Conservation (phyloP, 352 stramenopile species). For the Phytopythium helicoides region DNA sequence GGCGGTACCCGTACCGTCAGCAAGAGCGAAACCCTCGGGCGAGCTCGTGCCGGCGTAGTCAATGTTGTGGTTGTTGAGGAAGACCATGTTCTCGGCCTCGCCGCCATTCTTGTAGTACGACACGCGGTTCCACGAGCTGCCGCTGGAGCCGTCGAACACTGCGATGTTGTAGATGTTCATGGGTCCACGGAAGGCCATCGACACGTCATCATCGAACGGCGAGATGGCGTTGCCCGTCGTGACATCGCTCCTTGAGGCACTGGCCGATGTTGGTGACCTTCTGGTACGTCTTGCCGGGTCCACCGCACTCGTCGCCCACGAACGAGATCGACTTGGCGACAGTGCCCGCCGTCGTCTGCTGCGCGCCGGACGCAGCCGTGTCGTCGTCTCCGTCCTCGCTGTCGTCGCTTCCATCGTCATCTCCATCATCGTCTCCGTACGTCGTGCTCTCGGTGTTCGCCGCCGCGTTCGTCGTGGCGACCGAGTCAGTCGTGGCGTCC, state of each 20-base stretch:
- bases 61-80: conserved; percentile 84
- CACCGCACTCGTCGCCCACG: conserved; percentile 46
- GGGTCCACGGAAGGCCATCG: conserved; percentile 60
- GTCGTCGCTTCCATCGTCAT: not conserved
- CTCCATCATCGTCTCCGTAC: conserved; percentile 13
- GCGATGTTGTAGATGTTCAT: conserved; percentile 74
- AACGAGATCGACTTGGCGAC: conserved; percentile 50
- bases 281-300: conserved; percentile 45
- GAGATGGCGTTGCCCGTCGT: conserved; percentile 45
- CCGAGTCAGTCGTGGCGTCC: not conserved
- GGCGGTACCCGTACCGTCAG: conserved; percentile 47
- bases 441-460: conserved; percentile 10
- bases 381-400: conserved; percentile 9
- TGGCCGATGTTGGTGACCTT: conserved; percentile 61
- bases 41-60: conserved; percentile 55
- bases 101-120: conserved; percentile 64
- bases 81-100: conserved; percentile 64
- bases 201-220: conserved; percentile 63
- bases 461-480: conserved; percentile 4
- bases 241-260: conserved; percentile 48
- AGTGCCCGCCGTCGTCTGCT: conserved; percentile 14
- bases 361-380: not conserved
- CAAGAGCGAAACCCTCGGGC: conserved; percentile 57
- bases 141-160: conserved; percentile 63
- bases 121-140: conserved; percentile 48